These are phyloP conservation scores for Kwoniella europaea DNA, from an alignment of 768 basidiomycete genomes.

Conservation along the genomic window DNA sequence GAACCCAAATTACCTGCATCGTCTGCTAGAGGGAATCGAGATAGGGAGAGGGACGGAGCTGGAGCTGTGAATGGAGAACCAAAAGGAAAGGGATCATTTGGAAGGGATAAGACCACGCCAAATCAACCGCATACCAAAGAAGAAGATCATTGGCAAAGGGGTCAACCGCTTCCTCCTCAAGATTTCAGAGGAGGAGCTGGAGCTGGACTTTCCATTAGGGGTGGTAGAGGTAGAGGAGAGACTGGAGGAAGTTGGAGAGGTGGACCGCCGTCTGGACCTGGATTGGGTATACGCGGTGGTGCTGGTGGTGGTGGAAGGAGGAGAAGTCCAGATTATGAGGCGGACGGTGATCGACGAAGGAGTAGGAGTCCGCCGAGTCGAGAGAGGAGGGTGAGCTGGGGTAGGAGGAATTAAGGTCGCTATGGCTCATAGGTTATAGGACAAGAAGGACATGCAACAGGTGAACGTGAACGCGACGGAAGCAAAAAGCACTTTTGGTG, in stretches of 20 bases:
- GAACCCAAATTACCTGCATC: constrained; percentile 38
- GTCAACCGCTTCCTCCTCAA: constrained; percentile 29
- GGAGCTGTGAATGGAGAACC: not conserved
- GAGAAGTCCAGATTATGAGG: constrained; percentile 16
- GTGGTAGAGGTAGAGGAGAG: constrained; percentile 11
- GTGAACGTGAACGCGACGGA: too few relatives aligned
- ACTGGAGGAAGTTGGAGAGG: constrained; percentile 30
- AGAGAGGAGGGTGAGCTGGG: constrained; percentile 29
- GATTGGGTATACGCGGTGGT: constrained; percentile 19
- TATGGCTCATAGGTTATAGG: too few relatives aligned
- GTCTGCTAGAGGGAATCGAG: not conserved
- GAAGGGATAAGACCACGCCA: constrained; percentile 17
- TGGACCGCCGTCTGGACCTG: constrained; percentile 8
- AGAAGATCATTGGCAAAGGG: constrained; percentile 26
- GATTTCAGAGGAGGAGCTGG: constrained; percentile 17
- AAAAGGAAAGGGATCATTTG: constrained; percentile 21
- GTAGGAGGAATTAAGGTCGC: not conserved
- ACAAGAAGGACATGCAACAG: too few relatives aligned
- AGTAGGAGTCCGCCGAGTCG: constrained; percentile 30
- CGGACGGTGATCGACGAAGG: constrained; percentile 11
- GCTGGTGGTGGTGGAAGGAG: not conserved
- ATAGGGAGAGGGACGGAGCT: not conserved
- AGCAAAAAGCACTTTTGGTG: too few relatives aligned
- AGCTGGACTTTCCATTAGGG: not conserved
- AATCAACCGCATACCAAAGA: not conserved